phyloP scores from a whole-genome alignment of 2,329 filamentous ascomycete genomes.

The Xylariales sp. region DNA sequence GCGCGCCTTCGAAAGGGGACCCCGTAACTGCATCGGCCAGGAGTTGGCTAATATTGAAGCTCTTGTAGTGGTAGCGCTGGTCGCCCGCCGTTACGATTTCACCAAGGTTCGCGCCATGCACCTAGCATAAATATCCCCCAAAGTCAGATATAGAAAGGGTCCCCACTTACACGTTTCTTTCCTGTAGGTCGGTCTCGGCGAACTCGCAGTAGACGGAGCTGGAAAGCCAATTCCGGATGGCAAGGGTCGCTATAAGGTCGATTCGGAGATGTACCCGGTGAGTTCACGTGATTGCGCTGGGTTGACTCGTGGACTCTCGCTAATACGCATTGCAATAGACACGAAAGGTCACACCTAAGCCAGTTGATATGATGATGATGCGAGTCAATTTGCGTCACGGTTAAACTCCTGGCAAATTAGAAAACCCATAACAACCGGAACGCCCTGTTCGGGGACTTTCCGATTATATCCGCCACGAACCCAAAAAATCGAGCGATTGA shows the following conservation, averaged over 20 bases:
- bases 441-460: too few relatives aligned
- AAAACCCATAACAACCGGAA: too few relatives aligned
- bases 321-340: neutral
- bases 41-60: constrained; percentile 23
- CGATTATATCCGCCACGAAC: too few relatives aligned
- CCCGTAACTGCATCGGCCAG: constrained; percentile 23
- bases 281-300: neutral
- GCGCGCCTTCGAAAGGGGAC: constrained; percentile 26
- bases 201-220: neutral
- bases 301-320: neutral
- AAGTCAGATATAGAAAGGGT: neutral
- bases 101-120: constrained; percentile 10
- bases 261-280: neutral
- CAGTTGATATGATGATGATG: neutral
- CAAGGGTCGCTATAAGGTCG: neutral
- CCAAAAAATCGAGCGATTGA: too few relatives aligned
- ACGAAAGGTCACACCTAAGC: neutral
- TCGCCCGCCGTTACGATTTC: constrained; percentile 18
- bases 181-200: constrained; percentile 5
- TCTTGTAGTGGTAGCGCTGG: constrained; percentile 10
- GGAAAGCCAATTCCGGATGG: neutral
- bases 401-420: neutral
- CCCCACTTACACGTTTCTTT: neutral
- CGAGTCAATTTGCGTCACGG: neutral
- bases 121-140: neutral